A percentile compares a stretch with the other conserved stretches of the same genome.
These are phyloP conservation scores for Leccinum subtestaceum DNA, from an alignment of 768 basidiomycete species.

Conservation along the genomic window DNA sequence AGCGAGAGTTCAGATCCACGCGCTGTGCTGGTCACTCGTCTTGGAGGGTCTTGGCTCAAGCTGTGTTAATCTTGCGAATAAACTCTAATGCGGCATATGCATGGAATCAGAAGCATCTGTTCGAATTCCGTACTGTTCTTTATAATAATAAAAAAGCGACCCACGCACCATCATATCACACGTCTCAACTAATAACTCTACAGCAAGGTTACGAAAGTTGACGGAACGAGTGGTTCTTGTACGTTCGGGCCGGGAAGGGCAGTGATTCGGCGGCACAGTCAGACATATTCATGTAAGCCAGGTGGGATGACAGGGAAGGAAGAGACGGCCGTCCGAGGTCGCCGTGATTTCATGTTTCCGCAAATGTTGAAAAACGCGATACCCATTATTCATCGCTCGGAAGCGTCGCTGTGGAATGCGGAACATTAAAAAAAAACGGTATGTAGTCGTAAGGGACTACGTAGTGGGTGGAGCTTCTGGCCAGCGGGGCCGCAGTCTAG, in stretches of 20 bases:
- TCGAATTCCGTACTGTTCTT: slow-evolving; percentile 3
- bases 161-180: slow-evolving; percentile 11
- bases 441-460: slow-evolving; percentile 3
- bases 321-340: not conserved
- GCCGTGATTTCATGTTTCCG: not conserved
- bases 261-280: slow-evolving; percentile 1
- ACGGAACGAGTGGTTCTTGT: not conserved
- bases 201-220: slow-evolving; percentile 17
- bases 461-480: slow-evolving; percentile 8
- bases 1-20: not conserved
- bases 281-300: slow-evolving; percentile 5
- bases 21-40: not conserved
- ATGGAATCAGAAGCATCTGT: slow-evolving; percentile 18
- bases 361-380: not conserved
- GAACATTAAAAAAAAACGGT: not conserved
- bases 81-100: slow-evolving; percentile 17
- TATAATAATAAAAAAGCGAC: not conserved
- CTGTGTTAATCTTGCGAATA: slow-evolving; percentile 15
- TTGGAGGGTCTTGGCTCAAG: not conserved
- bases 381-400: not conserved
- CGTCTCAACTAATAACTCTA: not conserved
- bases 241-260: slow-evolving; percentile 18
- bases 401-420: slow-evolving; percentile 1
- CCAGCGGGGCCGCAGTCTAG: slow-evolving; percentile 8
- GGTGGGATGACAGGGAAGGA: slow-evolving; percentile 6